Percentiles rank a stretch among this genome's conserved stretches.
phyloP scores from a whole-genome alignment of 805 yeast genomes.

The Monosporozyma aquatica region DNA sequence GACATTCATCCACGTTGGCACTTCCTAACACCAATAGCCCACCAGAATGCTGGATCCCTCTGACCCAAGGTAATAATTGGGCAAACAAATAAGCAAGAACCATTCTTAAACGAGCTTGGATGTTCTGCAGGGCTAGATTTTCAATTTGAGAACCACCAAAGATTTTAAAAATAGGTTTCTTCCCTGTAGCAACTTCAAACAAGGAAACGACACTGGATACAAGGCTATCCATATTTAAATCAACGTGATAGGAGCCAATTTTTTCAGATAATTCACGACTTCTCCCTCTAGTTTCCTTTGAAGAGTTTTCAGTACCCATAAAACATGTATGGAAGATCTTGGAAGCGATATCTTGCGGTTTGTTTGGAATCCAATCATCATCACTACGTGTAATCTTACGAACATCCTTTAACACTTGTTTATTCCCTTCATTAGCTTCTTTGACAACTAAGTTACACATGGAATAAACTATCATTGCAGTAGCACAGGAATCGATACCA shows the following conservation, averaged over 20 bases:
- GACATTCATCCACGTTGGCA: slow-evolving; percentile 94
- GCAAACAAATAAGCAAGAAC: slow-evolving; percentile 90
- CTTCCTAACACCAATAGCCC: slow-evolving; percentile 89
- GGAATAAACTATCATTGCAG: slow-evolving; percentile 86
- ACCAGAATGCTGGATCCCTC: slow-evolving; percentile 49
- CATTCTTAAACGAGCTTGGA: slow-evolving; percentile 95
- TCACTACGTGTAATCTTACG: slow-evolving; percentile 52
- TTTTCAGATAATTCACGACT: slow-evolving; percentile 65
- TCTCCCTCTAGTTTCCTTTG: slow-evolving; percentile 73
- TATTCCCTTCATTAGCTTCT: slow-evolving; percentile 59
- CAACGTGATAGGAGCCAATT: slow-evolving; percentile 84
- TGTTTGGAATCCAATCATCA: slow-evolving; percentile 56
- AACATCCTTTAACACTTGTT: slow-evolving; percentile 71
- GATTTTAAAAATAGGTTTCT: slow-evolving; percentile 76
- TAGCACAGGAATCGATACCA: slow-evolving; percentile 97
- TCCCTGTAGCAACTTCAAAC: slow-evolving; percentile 86
- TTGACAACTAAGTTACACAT: slow-evolving; percentile 82
- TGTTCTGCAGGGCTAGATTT: slow-evolving; percentile 89
- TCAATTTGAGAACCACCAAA: slow-evolving; percentile 92
- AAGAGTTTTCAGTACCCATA: slow-evolving; percentile 95
- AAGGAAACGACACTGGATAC: slow-evolving; percentile 66
- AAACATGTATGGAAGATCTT: slow-evolving; percentile 80
- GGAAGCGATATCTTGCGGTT: slow-evolving; percentile 67
- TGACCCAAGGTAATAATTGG: slow-evolving; percentile 88
- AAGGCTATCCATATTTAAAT: slow-evolving; percentile 81